A percentile compares a stretch with the other conserved stretches of the same genome.
These are phyloP conservation scores for Angomonas deanei DNA, from an alignment of 208 protist genomes.

Conservation along the genomic window DNA sequence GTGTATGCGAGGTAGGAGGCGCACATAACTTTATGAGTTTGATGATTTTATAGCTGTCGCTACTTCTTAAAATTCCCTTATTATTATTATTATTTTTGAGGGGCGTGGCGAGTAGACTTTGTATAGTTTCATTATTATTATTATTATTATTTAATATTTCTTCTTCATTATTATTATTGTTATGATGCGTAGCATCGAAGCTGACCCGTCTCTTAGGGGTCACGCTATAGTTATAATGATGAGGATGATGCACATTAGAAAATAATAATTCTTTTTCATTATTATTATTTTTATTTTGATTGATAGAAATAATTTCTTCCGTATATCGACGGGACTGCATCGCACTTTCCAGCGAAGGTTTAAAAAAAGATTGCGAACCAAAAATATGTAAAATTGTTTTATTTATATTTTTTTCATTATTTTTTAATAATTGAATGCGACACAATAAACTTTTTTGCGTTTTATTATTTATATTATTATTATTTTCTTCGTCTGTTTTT, in stretches of 20 bases:
- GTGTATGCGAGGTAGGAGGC: neutral
- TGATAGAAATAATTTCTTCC: neutral
- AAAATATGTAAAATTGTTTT: neutral
- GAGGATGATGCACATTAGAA: neutral
- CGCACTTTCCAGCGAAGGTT: neutral
- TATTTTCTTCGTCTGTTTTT: neutral
- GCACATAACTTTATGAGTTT: neutral
- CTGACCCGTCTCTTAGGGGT: neutral
- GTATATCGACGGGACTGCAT: neutral
- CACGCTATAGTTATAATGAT: neutral
- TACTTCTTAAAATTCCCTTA: neutral
- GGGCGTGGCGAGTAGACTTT: neutral
- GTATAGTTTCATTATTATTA: neutral
- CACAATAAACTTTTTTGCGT: neutral
- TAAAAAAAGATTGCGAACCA: neutral
- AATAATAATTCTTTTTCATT: neutral
- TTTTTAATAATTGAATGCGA: slow-evolving; percentile 2
- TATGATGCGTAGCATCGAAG: neutral
- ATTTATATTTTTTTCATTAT: slow-evolving; percentile 4
- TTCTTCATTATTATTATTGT: slow-evolving; percentile 6
- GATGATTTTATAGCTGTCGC: slow-evolving; percentile 7
- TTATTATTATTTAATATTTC: neutral
- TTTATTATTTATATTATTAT: slow-evolving; percentile 1
- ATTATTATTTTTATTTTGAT: slow-evolving; percentile 1
- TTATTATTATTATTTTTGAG: slow-evolving; percentile 8